Percentiles rank a stretch among this genome's conserved stretches.
These are phyloP conservation scores for Brettanomyces bruxellensis DNA, from an alignment of 805 yeast genomes.

Conservation along the genomic window DNA sequence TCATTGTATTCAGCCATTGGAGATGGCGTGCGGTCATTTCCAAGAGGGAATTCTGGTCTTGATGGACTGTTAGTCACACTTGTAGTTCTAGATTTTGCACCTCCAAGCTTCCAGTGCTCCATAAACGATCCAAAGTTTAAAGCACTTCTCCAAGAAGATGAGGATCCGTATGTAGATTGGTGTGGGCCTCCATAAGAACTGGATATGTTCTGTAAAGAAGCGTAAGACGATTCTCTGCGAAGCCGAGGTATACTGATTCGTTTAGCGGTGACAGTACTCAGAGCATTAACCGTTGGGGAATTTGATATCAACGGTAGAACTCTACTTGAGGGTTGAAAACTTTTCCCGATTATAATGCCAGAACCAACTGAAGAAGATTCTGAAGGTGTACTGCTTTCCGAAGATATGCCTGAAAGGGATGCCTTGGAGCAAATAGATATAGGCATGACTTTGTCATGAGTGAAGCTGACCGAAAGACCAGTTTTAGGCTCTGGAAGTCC, in stretches of 20 bases:
- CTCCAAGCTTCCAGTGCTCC: conserved; percentile 18
- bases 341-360: conserved; percentile 10
- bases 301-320: conserved; percentile 14
- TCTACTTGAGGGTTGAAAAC: conserved; percentile 36
- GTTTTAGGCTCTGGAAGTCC: too few relatives aligned
- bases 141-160: conserved; percentile 22
- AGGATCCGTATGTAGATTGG: conserved; percentile 5
- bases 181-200: conserved; percentile 26
- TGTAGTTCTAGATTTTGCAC: conserved; percentile 2
- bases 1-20: conserved; percentile 21
- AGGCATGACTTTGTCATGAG: not conserved
- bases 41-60: not conserved
- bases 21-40: conserved; percentile 15
- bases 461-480: not conserved
- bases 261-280: conserved; percentile 11
- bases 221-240: conserved; percentile 23
- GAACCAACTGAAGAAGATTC: not conserved
- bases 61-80: not conserved
- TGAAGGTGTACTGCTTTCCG: conserved; percentile 7
- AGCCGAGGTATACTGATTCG: conserved; percentile 13
- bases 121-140: conserved; percentile 21
- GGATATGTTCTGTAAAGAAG: conserved; percentile 27
- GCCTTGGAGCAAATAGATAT: not conserved
- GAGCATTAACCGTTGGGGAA: conserved; percentile 9
- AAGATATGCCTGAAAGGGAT: not conserved